Percentiles rank a stretch among this genome's conserved stretches.
phyloP scores from a whole-genome alignment of 495 filamentous ascomycete species.

The Podospora comata region DNA sequence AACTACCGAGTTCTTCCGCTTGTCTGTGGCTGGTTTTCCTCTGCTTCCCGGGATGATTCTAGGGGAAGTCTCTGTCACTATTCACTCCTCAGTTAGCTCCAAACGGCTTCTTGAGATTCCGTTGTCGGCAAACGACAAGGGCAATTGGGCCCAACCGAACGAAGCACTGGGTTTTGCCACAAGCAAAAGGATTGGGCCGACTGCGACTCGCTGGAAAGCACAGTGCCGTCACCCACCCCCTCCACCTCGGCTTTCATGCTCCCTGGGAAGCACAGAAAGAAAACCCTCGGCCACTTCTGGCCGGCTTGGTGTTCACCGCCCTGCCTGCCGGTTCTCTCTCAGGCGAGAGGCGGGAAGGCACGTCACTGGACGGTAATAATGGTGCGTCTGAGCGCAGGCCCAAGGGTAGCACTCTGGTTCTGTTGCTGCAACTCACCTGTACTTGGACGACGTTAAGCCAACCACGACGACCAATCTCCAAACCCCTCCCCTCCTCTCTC shows the following conservation, averaged over 20 bases:
- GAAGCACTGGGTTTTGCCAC: neutral
- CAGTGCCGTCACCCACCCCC: neutral
- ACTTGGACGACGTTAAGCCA: slow-evolving; percentile 9
- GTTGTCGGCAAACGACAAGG: neutral
- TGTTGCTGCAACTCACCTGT: slow-evolving; percentile 27
- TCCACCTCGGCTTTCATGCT: neutral
- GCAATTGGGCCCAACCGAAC: neutral
- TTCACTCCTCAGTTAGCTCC: neutral
- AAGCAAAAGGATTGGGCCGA: neutral
- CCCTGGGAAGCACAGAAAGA: neutral
- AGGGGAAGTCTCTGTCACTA: neutral
- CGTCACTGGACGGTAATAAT: slow-evolving; percentile 16
- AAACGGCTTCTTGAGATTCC: neutral
- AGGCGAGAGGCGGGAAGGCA: slow-evolving; percentile 1
- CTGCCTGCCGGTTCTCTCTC: slow-evolving; percentile 11
- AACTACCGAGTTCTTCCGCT: neutral
- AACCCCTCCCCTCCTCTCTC: neutral
- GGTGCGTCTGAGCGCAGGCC: slow-evolving; percentile 3
- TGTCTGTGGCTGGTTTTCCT: neutral
- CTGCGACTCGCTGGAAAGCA: neutral
- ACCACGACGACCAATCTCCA: neutral
- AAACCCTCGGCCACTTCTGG: neutral
- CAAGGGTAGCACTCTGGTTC: slow-evolving; percentile 9
- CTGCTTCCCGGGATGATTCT: neutral
- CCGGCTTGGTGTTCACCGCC: neutral